Conservation (phyloP, 768 basidiomycete genomes). For the Rhizopogon roseolus region DNA sequence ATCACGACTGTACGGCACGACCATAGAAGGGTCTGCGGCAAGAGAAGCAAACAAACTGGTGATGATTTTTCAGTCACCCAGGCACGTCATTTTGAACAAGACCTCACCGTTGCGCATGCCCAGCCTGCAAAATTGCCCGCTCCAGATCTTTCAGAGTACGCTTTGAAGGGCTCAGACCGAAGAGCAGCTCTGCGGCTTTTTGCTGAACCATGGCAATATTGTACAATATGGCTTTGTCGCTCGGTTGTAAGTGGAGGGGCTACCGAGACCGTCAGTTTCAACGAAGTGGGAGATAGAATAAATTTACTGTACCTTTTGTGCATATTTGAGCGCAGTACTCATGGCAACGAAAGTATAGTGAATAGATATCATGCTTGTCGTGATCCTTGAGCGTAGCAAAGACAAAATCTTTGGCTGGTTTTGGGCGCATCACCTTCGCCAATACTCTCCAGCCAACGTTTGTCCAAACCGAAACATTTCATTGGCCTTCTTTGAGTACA, state of each 20-base stretch:
- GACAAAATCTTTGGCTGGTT: conserved; percentile 82
- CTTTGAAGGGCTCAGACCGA: conserved; percentile 62
- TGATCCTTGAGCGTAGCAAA: conserved; percentile 84
- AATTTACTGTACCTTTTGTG: conserved; percentile 56
- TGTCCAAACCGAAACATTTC: conserved; percentile 73
- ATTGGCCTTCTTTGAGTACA: conserved; percentile 68
- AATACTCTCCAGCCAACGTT: conserved; percentile 85
- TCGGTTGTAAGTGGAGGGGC: conserved; percentile 82
- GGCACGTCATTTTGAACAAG: not conserved
- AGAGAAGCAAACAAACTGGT: too few species aligned
- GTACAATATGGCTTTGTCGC: conserved; percentile 87
- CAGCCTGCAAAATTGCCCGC: conserved; percentile 72
- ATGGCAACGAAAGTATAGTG: conserved; percentile 81
- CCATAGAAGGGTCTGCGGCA: conserved; percentile 56
- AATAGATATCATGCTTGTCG: conserved; percentile 90
- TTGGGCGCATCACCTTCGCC: conserved; percentile 69
- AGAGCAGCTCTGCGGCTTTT: conserved; percentile 91
- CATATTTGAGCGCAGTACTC: conserved; percentile 79
- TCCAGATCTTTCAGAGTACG: conserved; percentile 79
- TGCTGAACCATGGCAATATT: conserved; percentile 99
- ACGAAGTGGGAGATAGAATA: not conserved
- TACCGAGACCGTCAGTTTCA: conserved; percentile 24
- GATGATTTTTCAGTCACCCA: conserved; percentile 1
- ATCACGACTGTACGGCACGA: conserved; percentile 80
- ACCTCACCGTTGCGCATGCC: conserved; percentile 79